Percentiles rank a stretch among this genome's conserved stretches.
Conservation (phyloP, 2,329 filamentous ascomycete genomes). For the Alternaria ventricosa region DNA sequence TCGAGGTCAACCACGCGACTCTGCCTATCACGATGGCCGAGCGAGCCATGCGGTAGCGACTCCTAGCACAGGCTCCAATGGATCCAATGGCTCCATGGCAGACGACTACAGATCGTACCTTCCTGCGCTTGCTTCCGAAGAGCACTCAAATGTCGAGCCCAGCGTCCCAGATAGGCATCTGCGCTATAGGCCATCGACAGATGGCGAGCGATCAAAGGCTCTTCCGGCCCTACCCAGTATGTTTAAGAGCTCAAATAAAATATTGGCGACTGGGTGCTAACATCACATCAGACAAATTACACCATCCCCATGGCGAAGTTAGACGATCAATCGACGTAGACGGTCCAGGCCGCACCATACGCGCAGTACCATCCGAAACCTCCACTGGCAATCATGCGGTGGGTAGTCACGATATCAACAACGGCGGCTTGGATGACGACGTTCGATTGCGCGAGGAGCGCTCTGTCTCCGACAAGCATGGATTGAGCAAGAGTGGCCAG, state of each 20-base stretch:
- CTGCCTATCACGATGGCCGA: slow-evolving; percentile 13
- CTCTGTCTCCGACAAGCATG: neutral
- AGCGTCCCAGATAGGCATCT: slow-evolving; percentile 48
- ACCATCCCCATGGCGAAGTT: neutral
- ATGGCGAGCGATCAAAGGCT: slow-evolving; percentile 4
- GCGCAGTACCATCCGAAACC: slow-evolving; percentile 1
- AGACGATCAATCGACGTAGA: neutral
- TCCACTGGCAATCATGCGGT: neutral
- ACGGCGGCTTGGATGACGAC: slow-evolving; percentile 16
- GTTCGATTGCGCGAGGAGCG: slow-evolving; percentile 8
- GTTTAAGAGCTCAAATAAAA: neutral
- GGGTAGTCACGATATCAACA: slow-evolving; percentile 8
- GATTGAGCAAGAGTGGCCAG: slow-evolving; percentile 12
- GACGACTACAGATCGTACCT: slow-evolving; percentile 31
- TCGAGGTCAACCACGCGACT: slow-evolving; percentile 20
- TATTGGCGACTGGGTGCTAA: neutral
- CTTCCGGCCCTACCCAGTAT: slow-evolving; percentile 16
- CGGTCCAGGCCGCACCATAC: neutral
- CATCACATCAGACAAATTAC: slow-evolving; percentile 3
- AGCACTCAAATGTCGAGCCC: slow-evolving; percentile 40
- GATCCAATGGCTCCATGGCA: slow-evolving; percentile 26
- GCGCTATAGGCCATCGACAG: slow-evolving; percentile 16
- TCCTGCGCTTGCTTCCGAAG: slow-evolving; percentile 19
- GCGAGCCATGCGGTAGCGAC: neutral
- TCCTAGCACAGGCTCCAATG: slow-evolving; percentile 10